Evolutionary conservation across 139 green algal species (phyloP), one percentile per base, ranked within the genome.

Genomic region (Micractinium conductrix): DNA sequence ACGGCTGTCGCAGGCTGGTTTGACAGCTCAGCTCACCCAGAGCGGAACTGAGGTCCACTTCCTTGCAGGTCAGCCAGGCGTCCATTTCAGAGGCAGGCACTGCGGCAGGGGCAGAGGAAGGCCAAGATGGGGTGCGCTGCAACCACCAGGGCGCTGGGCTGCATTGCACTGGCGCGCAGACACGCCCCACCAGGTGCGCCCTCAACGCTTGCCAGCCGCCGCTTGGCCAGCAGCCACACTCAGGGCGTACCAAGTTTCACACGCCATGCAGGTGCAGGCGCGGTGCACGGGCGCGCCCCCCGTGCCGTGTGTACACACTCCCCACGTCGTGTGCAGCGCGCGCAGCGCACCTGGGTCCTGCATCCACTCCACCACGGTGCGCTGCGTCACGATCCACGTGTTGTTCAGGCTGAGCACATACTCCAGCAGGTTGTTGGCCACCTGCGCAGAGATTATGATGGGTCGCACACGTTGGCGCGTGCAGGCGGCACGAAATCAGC

Each of bases 301-400:
- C n/a, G n/a, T n/a, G n/a, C n/a, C n/a, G n/a, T n/a, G n/a, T n/a
- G n/a, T n/a, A n/a, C n/a, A n/a, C n/a, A n/a, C n/a, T n/a, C n/a
- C n/a, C n/a, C n/a, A n/a, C n/a, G n/a, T n/a, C n/a, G n/a, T n/a
- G n/a, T n/a, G n/a, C n/a, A n/a, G n/a, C n/a, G n/a, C n/a, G n/a
- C n/a, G n/a, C n/a, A n/a, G n/a, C n/a, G n/a, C n/a, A n/a, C n/a
- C n/a, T n/a, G n/a, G n/a, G n/a, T n/a, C 70, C 79, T 85, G 63
- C 85, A 88, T 85, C 85, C 85, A 88, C 50, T 81, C 45, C 33
- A 88, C 63, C 38, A 88, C 50, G 42, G 86, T 58, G 43, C 45
- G 72, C 45, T 86, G 68, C 8, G 78, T 86, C 45, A 88, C 85
- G 45, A 81, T 62, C 68, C 81, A 88, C 17, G 78, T 75, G 43